Conservation (phyloP, 2,329 filamentous ascomycete species). For the Aspergillus fumigatiaffinis region DNA sequence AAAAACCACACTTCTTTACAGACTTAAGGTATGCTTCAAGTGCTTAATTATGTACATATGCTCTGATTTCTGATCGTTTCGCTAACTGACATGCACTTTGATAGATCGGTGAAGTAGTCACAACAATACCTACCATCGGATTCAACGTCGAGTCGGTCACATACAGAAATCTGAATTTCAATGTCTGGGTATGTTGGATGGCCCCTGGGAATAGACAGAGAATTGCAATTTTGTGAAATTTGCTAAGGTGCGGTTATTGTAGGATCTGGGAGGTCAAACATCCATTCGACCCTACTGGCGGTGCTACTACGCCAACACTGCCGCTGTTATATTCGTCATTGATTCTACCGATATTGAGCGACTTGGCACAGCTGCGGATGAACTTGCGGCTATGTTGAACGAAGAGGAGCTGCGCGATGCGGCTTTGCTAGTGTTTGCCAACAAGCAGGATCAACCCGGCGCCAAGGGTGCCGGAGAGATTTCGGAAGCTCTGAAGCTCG, state of each 20-base stretch:
- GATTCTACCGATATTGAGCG: slow-evolving; percentile 97
- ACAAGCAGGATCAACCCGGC: slow-evolving; percentile 97
- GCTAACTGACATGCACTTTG: background rate
- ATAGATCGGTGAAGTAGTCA: slow-evolving; percentile 96
- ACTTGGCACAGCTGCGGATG: slow-evolving; percentile 85
- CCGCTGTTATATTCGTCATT: slow-evolving; percentile 97
- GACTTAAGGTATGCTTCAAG: slow-evolving; percentile 68
- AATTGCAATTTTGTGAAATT: background rate
- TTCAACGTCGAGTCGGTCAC: slow-evolving; percentile 99
- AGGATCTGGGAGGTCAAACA: slow-evolving; percentile 97
- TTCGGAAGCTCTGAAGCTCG: slow-evolving; percentile 83
- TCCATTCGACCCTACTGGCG: slow-evolving; percentile 98
- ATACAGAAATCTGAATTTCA: slow-evolving; percentile 98
- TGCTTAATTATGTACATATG: background rate
- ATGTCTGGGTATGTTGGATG: slow-evolving; percentile 75
- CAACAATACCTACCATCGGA: slow-evolving; percentile 97
- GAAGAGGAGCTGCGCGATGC: slow-evolving; percentile 96
- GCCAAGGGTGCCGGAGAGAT: slow-evolving; percentile 97
- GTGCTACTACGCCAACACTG: slow-evolving; percentile 98
- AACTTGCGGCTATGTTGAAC: slow-evolving; percentile 90
- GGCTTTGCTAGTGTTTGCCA: slow-evolving; percentile 89
- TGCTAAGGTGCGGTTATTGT: background rate
- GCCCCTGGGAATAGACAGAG: background rate
- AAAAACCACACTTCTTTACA: slow-evolving; percentile 95
- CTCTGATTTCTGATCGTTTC: background rate